These are phyloP conservation scores for Fraxinus anomala DNA, from an alignment of 257 asterid species.

Conservation along the genomic window DNA sequence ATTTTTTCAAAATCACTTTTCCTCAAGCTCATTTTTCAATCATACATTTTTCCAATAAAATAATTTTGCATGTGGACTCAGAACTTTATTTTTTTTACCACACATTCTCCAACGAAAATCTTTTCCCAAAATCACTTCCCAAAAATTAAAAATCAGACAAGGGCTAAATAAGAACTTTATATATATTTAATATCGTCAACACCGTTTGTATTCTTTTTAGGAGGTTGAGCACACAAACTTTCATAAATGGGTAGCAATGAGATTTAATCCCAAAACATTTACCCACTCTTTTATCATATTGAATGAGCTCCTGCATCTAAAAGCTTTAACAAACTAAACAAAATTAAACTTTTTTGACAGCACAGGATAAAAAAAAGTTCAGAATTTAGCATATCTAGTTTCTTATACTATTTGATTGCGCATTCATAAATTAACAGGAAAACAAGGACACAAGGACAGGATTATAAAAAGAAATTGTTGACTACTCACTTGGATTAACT, in stretches of 20 bases:
- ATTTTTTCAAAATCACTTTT: too few species aligned
- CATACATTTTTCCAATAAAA: too few species aligned
- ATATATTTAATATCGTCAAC: background rate
- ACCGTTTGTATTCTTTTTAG: background rate
- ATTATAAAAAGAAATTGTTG: constrained; percentile 1
- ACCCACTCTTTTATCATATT: background rate
- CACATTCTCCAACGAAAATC: too few species aligned
- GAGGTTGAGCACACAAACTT: background rate
- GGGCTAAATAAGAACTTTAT: background rate
- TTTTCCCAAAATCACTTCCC: too few species aligned
- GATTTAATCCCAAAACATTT: background rate
- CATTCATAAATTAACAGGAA: background rate
- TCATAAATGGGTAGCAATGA: background rate
- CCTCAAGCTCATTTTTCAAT: too few species aligned
- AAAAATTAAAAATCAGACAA: too few species aligned
- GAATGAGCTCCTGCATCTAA: background rate
- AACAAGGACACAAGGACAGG: background rate
- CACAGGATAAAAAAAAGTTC: background rate
- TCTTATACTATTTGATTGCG: background rate
- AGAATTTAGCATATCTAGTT: background rate
- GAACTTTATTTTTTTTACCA: too few species aligned
- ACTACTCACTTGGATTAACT: constrained; percentile 67
- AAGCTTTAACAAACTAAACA: background rate
- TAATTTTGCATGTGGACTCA: too few species aligned
- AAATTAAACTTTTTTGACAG: background rate